Evolutionary conservation across 768 basidiomycete species (phyloP), one percentile per base, ranked within the genome.

Genomic region (Myochromella boudieri): DNA sequence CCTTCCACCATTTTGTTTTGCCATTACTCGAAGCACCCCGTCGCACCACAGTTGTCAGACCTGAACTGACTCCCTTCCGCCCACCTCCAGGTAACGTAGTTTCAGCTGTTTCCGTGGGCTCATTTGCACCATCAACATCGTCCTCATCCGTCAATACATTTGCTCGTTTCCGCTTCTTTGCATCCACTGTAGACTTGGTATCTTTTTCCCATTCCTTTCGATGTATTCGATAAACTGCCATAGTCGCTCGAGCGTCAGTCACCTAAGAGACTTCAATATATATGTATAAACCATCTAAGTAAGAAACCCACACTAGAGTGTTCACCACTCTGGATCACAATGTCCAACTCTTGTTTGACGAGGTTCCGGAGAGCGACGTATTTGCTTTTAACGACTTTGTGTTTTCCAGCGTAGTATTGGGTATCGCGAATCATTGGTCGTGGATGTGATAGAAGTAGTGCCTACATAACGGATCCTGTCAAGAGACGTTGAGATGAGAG

Each of bases 221-320:
- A 64, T 94, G 77, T 14, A 95, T 60, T 6, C 93, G 78, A 63
- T 88, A 97, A 29, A 97, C 71, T 0, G 92, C 95, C 92, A 99
- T 97, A 0, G 94, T 90, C 0, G 95, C 95, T 42, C 95, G 78
- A 1, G 95, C 93, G 62, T 98, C 95, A 14, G 81, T 89, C 4
- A 97, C 84, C 95, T 97, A 48, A 18, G 33, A 42, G 36, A 41
- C 20, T 29, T 21, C 42, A 20, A 33, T 39, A 24, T 29, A 34
- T 6, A 34, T 5, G 18, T 34, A 34, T 7, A 14, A 14, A 34
- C 5, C n/a, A n/a, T n/a, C n/a, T n/a, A n/a, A n/a, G n/a, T n/a
- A n/a, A n/a, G 44, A 8, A 7, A 72, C 88, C 44, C 61, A 95
- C 95, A 66, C 91, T 94, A 26, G 80, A 89, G 63, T 98, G 95